Conservation (phyloP, 2,329 filamentous ascomycete genomes). For the Fusarium avenaceum region DNA sequence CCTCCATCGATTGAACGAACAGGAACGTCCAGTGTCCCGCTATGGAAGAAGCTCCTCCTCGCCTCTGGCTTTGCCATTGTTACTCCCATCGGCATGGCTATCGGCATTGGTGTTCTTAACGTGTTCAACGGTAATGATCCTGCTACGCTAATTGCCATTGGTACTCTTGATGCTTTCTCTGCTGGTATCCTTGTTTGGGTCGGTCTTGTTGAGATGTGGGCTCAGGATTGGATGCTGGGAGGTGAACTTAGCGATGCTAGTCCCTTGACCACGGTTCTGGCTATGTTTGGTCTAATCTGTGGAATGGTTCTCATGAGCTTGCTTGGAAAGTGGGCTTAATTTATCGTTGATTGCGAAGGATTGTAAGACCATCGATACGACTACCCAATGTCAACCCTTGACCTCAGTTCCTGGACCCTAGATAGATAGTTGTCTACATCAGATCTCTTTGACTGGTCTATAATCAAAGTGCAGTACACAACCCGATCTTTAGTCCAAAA, state of each 20-base stretch:
- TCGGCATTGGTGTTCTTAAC: constrained; percentile 78
- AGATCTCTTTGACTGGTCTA: too few species aligned
- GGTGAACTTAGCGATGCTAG: constrained; percentile 67
- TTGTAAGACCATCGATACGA: constrained; percentile 1
- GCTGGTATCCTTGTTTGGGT: constrained; percentile 85
- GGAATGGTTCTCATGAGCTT: constrained; percentile 79
- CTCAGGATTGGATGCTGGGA: constrained; percentile 76
- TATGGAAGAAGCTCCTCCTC: constrained; percentile 70
- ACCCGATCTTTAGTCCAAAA: not conserved
- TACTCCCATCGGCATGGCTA: constrained; percentile 83
- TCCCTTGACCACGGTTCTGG: constrained; percentile 62
- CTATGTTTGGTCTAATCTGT: constrained; percentile 66
- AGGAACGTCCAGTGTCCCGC: constrained; percentile 50
- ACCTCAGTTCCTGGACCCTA: too few species aligned
- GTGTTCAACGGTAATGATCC: constrained; percentile 80
- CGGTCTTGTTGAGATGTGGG: constrained; percentile 83
- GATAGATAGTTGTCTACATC: too few species aligned
- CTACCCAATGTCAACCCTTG: too few species aligned
- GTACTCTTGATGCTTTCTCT: constrained; percentile 79
- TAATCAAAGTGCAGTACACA: not conserved
- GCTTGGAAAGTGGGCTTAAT: constrained; percentile 80
- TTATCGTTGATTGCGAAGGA: not conserved
- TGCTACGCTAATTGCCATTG: constrained; percentile 76
- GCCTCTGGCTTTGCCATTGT: constrained; percentile 75
- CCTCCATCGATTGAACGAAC: constrained; percentile 37